Base-by-base conservation (phyloP, 768 basidiomycete species). In the Wakefieldia striispora region DNA sequence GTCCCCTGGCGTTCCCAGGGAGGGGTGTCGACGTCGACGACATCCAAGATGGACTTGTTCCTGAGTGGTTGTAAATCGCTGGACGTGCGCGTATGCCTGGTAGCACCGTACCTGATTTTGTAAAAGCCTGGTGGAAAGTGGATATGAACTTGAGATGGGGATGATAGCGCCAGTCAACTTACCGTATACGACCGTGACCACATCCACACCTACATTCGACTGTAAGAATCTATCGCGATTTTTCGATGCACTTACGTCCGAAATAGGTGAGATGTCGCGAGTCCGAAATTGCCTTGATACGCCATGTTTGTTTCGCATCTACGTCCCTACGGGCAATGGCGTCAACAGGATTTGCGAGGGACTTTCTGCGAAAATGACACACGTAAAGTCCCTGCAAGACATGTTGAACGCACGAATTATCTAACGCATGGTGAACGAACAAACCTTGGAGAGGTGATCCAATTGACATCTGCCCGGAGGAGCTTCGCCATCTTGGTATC, bases 131-230 rank as follows among this genome's bases (percentile, higher is more conserved):
- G 31, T 19, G 12, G 21, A 47, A 35, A n/a, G 17, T 50, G 13
- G 43, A 20, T n/a, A 29, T 40, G 16, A 40, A 29, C 35, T 6
- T 23, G 40, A 14, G 14, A 45, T n/a, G 6, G 24, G 17, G 10
- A 40, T 14, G 1, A 47, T 43, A 13, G 34, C 41, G 20, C 12
- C 19, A 9, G 36, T 41, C 33, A n/a, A 62, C 78, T 40, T 59
- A 88, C 88, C 91, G 58, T 81, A 94, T 3, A 95, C 86, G 51
- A 85, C 75, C 0, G 86, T 82, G 45, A 73, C 71, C 3, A 90
- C 72, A 43, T 82, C 76, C 13, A 88, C 73, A 35, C 78, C 88
- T 89, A 40, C 33, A 8, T 5, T 54, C 23, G 13, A 20, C 35
- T 9, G 49, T 50, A 41, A 47, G 24, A 27, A 26, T 23, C 9